Conservation (phyloP, 83 land plant species). For the Isoetes engelmannii region DNA sequence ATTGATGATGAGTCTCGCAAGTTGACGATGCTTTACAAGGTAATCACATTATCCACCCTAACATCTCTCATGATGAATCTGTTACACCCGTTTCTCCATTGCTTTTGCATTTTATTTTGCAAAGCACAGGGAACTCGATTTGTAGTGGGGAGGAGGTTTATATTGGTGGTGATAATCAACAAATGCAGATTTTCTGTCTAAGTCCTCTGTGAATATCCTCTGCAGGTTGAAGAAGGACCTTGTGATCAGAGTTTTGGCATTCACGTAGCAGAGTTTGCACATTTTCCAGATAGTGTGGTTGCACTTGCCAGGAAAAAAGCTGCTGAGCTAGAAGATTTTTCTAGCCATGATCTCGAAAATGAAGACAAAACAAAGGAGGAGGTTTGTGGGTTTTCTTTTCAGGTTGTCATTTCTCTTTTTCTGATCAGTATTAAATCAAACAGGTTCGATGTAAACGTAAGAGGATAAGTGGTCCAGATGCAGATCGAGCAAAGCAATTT, state of each 20-base stretch:
- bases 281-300: conserved; percentile 84
- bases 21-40: conserved; percentile 98
- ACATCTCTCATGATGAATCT: not conserved
- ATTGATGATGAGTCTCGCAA: conserved; percentile 73
- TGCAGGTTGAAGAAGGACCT: conserved; percentile 86
- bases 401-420: not conserved
- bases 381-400: not conserved
- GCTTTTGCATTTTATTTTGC: not conserved
- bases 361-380: conserved; percentile 29
- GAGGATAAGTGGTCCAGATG: conserved; percentile 45
- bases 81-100: not conserved
- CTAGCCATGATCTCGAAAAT: conserved; percentile 19
- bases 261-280: conserved; percentile 98
- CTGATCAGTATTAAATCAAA: not conserved
- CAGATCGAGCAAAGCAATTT: conserved; percentile 55
- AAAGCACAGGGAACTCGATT: not conserved
- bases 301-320: conserved; percentile 85
- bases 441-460: conserved; percentile 68
- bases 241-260: conserved; percentile 99
- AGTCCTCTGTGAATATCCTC: not conserved
- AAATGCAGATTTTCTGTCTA: too few relatives aligned
- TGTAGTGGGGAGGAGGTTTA: not conserved
- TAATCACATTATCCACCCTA: conserved; percentile 13
- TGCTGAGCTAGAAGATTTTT: conserved; percentile 90
- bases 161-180: not conserved